Evolutionary conservation across 1,284 basidiomycete species (phyloP).

Genomic region (Microbotryum silenes-acaulis): DNA sequence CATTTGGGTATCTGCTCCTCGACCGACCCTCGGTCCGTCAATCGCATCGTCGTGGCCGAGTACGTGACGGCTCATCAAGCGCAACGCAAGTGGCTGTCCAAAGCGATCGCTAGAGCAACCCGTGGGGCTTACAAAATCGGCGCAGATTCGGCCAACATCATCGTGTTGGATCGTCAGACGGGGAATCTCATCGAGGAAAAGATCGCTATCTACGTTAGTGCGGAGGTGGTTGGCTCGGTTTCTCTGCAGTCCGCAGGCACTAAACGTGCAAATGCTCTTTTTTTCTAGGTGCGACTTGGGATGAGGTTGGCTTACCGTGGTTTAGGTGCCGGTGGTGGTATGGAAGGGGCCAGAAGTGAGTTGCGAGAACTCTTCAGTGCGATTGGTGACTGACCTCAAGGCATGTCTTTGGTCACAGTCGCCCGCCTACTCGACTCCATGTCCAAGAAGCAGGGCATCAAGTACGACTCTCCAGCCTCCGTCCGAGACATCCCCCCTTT

Average conservation of each 20-base stretch:
- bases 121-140: conserved; percentile 81
- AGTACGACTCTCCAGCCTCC: conserved; percentile 81
- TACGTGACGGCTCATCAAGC: conserved; percentile 94
- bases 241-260: no score
- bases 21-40: conserved; percentile 79
- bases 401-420: conserved; percentile 44
- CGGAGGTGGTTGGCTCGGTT: not conserved
- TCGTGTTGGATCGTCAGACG: conserved; percentile 82
- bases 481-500: conserved; percentile 76
- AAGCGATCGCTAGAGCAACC: conserved; percentile 56
- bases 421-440: conserved; percentile 75
- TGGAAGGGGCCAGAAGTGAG: conserved; percentile 80
- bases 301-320: conserved; percentile 28
- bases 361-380: conserved; percentile 9
- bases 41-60: conserved; percentile 82
- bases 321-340: conserved; percentile 66
- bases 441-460: conserved; percentile 87
- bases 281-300: conserved; percentile 32
- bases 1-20: conserved; percentile 76
- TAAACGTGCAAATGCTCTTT: not conserved
- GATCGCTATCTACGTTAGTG: conserved; percentile 79
- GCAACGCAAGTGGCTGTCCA: conserved; percentile 93
- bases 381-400: not conserved
- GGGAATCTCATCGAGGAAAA: conserved; percentile 95
- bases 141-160: conserved; percentile 91